Percentiles rank a stretch among this genome's conserved stretches.
Evolutionary conservation across 768 basidiomycete species (phyloP).

Genomic region (Glaciozyma martinii): DNA sequence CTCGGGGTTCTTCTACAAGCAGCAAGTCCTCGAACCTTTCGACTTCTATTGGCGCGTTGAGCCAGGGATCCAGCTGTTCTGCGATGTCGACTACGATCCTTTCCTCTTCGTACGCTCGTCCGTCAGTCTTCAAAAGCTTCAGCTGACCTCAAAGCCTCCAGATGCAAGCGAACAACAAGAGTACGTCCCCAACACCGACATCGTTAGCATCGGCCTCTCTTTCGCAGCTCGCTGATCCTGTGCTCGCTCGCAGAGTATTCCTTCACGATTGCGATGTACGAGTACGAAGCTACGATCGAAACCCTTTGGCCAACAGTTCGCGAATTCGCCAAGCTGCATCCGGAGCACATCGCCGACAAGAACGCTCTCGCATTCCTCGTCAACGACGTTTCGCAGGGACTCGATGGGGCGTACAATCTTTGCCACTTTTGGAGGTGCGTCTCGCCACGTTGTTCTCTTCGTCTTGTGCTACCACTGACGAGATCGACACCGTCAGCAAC

Average conservation of each 20-base stretch:
- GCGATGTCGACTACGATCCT: constrained; percentile 53
- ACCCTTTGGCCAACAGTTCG: constrained; percentile 63
- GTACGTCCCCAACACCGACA: too few relatives aligned
- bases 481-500: constrained; percentile 69
- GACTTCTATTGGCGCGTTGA: constrained; percentile 89
- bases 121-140: neutral
- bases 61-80: constrained; percentile 52
- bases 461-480: neutral
- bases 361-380: constrained; percentile 67
- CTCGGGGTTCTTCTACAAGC: constrained; percentile 65
- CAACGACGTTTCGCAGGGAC: constrained; percentile 53
- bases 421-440: constrained; percentile 46
- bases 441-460: neutral
- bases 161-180: constrained; percentile 71
- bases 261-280: constrained; percentile 68
- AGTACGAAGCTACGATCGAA: constrained; percentile 69
- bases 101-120: constrained; percentile 19
- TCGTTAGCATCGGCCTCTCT: too few relatives aligned
- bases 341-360: constrained; percentile 52
- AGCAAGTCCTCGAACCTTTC: constrained; percentile 58
- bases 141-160: constrained; percentile 51
- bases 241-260: constrained; percentile 53
- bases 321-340: constrained; percentile 59
- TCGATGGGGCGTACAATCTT: constrained; percentile 53
- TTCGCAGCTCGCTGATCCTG: too few relatives aligned